phyloP scores from a whole-genome alignment of 495 filamentous ascomycete species.

The Penicillium pulvis region DNA sequence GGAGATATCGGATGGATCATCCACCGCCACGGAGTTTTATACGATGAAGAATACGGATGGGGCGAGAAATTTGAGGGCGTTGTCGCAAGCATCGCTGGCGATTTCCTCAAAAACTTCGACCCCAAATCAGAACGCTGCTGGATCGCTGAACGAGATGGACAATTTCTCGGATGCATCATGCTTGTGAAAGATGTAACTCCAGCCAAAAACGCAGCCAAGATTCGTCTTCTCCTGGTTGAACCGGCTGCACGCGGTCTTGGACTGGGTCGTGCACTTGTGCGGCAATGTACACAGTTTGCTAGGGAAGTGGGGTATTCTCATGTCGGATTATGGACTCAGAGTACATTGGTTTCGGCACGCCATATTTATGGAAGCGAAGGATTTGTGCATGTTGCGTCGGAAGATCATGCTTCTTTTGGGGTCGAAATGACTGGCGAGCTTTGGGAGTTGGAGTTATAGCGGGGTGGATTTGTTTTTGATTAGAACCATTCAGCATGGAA shows the following conservation, averaged over 20 bases:
- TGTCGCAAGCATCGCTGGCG: constrained; percentile 23
- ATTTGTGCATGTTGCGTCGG: constrained; percentile 24
- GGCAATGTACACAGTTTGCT: constrained; percentile 29
- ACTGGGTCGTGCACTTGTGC: constrained; percentile 25
- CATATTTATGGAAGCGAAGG: constrained; percentile 31
- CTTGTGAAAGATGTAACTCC: constrained; percentile 26
- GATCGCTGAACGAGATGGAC: constrained; percentile 31
- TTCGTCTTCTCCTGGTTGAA: constrained; percentile 32
- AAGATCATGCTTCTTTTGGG: constrained; percentile 31
- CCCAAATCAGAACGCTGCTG: constrained; percentile 28
- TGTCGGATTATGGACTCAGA: constrained; percentile 33
- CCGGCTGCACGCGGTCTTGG: constrained; percentile 31
- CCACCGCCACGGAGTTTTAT: constrained; percentile 29
- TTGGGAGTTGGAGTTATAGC: constrained; percentile 23
- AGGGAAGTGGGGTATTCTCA: constrained; percentile 28
- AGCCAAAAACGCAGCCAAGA: constrained; percentile 22
- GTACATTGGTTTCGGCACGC: constrained; percentile 25
- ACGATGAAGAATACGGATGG: constrained; percentile 29
- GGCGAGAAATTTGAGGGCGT: constrained; percentile 26
- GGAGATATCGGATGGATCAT: constrained; percentile 34
- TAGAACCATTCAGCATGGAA: neutral
- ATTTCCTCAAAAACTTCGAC: constrained; percentile 33
- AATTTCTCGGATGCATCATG: constrained; percentile 32
- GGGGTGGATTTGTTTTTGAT: too few relatives aligned
- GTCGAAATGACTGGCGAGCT: constrained; percentile 24